Conservation (phyloP, 2,329 filamentous ascomycete species). For the Talaromyces sp. region DNA sequence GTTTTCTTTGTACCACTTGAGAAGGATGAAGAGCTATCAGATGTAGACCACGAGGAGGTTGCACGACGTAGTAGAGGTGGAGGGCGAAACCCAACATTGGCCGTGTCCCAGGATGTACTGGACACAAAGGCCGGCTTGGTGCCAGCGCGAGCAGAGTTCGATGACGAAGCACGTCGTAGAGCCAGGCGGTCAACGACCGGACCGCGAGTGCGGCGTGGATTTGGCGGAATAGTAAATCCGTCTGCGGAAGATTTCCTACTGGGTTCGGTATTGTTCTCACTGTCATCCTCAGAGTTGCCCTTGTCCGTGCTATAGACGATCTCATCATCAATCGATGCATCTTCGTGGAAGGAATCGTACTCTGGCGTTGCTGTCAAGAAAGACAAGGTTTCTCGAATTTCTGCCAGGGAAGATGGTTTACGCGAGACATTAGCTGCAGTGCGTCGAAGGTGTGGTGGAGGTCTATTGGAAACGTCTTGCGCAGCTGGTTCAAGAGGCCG, state of each 20-base stretch:
- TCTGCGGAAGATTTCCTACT: conserved; percentile 21
- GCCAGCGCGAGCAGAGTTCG: conserved; percentile 36
- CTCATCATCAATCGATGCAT: conserved; percentile 49
- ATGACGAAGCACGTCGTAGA: conserved; percentile 45
- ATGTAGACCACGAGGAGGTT: conserved; percentile 26
- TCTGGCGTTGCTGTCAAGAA: conserved; percentile 71
- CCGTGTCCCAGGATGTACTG: conserved; percentile 15
- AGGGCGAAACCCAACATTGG: conserved; percentile 33
- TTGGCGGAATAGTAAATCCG: conserved; percentile 28
- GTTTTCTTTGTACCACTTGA: conserved; percentile 23
- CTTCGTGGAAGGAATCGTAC: conserved; percentile 53
- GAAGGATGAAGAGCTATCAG: conserved; percentile 24
- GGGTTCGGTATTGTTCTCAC: conserved; percentile 19
- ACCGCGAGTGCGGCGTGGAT: conserved; percentile 39
- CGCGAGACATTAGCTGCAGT: conserved; percentile 52
- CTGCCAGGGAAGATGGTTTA: conserved; percentile 70
- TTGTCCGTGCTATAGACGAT: conserved; percentile 46
- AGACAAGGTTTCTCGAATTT: conserved; percentile 79
- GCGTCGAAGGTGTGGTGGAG: conserved; percentile 59
- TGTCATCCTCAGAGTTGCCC: conserved; percentile 23
- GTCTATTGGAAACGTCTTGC: conserved; percentile 48
- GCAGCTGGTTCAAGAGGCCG: conserved; percentile 37
- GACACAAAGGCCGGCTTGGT: conserved; percentile 36
- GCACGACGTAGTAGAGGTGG: conserved; percentile 33
- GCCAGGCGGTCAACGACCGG: conserved; percentile 45